These are phyloP conservation scores for Arachnomyces sp. DNA, from an alignment of 2,329 filamentous ascomycete species.

Conservation along the genomic window DNA sequence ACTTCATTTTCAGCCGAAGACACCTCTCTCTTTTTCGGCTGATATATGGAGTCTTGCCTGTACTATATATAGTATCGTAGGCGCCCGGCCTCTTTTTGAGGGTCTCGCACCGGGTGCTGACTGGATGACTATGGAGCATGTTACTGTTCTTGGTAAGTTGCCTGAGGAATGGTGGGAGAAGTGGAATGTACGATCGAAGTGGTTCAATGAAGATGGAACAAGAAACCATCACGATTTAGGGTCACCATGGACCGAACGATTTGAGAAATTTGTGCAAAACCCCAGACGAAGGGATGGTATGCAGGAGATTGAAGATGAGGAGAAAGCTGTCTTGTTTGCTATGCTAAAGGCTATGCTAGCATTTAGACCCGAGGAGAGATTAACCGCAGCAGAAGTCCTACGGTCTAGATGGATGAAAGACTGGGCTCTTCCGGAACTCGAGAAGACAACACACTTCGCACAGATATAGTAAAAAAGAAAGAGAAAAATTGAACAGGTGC, in stretches of 20 bases:
- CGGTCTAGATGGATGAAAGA: constrained; percentile 1
- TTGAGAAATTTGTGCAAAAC: constrained; percentile 22
- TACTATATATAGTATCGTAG: constrained; percentile 30
- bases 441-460: too few species aligned
- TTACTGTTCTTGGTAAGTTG: constrained; percentile 25
- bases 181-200: constrained; percentile 17
- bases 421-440: constrained; percentile 2
- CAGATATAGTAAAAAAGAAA: too few species aligned
- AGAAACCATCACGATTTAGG: constrained; percentile 12
- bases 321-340: neutral
- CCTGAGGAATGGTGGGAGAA: constrained; percentile 22
- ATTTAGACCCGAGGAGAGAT: constrained; percentile 1
- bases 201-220: constrained; percentile 21
- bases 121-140: constrained; percentile 23
- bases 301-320: neutral
- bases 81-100: constrained; percentile 23
- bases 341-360: constrained; percentile 3
- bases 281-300: constrained; percentile 14
- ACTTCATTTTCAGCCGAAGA: constrained; percentile 27
- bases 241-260: constrained; percentile 18
- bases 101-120: constrained; percentile 21
- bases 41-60: constrained; percentile 38
- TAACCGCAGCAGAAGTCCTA: neutral
- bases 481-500: too few species aligned
- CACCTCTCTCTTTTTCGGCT: constrained; percentile 26